These are phyloP conservation scores for Monosporozyma servazzii DNA, from an alignment of 805 yeast genomes.

Conservation along the genomic window DNA sequence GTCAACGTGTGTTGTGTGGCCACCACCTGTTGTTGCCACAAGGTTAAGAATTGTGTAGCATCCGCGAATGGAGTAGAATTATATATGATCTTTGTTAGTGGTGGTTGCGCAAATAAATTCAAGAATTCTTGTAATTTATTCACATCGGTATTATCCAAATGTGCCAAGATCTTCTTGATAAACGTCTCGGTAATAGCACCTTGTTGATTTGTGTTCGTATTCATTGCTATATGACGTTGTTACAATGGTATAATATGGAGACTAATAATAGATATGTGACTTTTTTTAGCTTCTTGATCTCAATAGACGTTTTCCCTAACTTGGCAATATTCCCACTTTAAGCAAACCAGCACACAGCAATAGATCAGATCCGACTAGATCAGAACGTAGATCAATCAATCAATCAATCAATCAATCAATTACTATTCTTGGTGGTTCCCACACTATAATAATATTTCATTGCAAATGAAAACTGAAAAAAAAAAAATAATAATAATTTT, in stretches of 20 bases:
- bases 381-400: too few relatives aligned
- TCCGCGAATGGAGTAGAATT: constrained; percentile 26
- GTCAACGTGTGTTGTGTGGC: constrained; percentile 52
- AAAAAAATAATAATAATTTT: background rate
- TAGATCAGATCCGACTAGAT: too few relatives aligned
- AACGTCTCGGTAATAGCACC: constrained; percentile 26
- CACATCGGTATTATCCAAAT: constrained; percentile 28
- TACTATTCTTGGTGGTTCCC: background rate
- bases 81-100: constrained; percentile 21
- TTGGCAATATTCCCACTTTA: background rate
- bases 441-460: background rate
- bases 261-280: background rate
- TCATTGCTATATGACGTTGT: background rate
- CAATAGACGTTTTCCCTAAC: background rate
- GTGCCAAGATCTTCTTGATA: constrained; percentile 28
- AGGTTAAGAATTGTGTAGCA: constrained; percentile 22
- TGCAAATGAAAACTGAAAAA: background rate
- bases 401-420: too few relatives aligned
- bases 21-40: constrained; percentile 28
- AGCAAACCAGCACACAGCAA: background rate
- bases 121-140: constrained; percentile 23
- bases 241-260: background rate
- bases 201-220: constrained; percentile 7
- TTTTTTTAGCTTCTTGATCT: too few relatives aligned
- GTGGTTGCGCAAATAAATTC: constrained; percentile 12